phyloP scores from a whole-genome alignment of 495 filamentous ascomycete genomes.

The Penicillium canariense region DNA sequence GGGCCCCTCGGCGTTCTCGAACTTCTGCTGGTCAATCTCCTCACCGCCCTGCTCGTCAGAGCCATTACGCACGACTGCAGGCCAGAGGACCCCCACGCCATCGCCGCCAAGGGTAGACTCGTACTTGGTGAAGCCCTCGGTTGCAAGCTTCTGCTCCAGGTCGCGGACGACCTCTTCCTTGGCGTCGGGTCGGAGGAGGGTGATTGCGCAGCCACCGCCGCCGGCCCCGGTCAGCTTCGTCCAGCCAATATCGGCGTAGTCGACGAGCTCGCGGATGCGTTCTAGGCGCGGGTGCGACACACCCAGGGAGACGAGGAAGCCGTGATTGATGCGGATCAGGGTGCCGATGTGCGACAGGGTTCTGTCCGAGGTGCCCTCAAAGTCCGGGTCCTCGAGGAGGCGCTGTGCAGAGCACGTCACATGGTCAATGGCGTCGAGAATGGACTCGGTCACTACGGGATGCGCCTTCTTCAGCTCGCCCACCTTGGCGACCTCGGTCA shows the following conservation, averaged over 20 bases:
- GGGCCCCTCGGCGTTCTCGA: constrained; percentile 75
- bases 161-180: constrained; percentile 49
- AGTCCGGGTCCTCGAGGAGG: constrained; percentile 64
- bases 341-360: constrained; percentile 72
- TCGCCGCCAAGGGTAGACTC: constrained; percentile 86
- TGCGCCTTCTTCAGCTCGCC: constrained; percentile 64
- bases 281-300: constrained; percentile 93
- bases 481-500: constrained; percentile 83
- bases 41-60: constrained; percentile 74
- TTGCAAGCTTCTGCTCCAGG: constrained; percentile 64
- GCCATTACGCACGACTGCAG: constrained; percentile 76
- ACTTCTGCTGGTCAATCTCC: constrained; percentile 91
- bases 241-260: constrained; percentile 88
- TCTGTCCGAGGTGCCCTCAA: constrained; percentile 55
- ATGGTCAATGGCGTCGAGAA: constrained; percentile 79
- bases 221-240: constrained; percentile 96
- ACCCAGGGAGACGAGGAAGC: constrained; percentile 79
- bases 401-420: constrained; percentile 70
- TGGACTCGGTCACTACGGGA: constrained; percentile 67
- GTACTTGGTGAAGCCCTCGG: constrained; percentile 79
- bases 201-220: constrained; percentile 93
- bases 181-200: constrained; percentile 69
- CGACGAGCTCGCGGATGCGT: constrained; percentile 86
- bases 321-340: constrained; percentile 89
- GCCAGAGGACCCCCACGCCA: constrained; percentile 89